Evolutionary conservation across 176 grass and related monocot species (phyloP).

Genomic region (Puya raimondii): DNA sequence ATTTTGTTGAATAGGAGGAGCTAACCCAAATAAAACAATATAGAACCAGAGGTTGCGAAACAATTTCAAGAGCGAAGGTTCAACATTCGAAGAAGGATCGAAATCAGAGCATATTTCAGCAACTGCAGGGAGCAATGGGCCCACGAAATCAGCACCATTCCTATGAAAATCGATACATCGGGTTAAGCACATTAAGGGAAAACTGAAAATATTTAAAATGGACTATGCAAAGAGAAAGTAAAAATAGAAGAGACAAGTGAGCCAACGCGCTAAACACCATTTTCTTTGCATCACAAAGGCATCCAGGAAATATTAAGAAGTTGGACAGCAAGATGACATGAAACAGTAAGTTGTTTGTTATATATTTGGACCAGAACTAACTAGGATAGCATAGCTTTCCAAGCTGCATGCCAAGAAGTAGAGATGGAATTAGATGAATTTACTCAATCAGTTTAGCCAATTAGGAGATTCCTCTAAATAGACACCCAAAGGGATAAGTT

Average conservation of each 20-base stretch:
- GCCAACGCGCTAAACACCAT: not conserved
- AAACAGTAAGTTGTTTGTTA: too few species aligned
- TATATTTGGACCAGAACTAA: too few species aligned
- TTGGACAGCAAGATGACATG: too few species aligned
- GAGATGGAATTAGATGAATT: too few species aligned
- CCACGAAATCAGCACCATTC: conserved; percentile 98
- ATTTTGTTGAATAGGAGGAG: conserved; percentile 85
- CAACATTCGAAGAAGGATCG: conserved; percentile 79
- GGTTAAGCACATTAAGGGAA: conserved; percentile 4
- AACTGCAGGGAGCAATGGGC: conserved; percentile 83
- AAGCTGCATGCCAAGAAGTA: too few species aligned
- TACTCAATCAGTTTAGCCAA: too few species aligned
- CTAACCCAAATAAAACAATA: conserved; percentile 93
- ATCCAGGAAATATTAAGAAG: too few species aligned
- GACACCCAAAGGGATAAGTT: too few species aligned
- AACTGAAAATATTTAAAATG: conserved; percentile 2
- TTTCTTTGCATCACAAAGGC: too few species aligned
- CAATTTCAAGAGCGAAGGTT: conserved; percentile 86
- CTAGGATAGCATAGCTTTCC: too few species aligned
- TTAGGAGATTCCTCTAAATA: too few species aligned
- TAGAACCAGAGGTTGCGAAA: conserved; percentile 99
- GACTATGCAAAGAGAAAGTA: not conserved
- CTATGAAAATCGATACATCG: conserved; percentile 42
- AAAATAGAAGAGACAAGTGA: not conserved
- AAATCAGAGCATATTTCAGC: conserved; percentile 99